Conservation (phyloP, 129 eudicot genomes). For the Arctium lappa region DNA sequence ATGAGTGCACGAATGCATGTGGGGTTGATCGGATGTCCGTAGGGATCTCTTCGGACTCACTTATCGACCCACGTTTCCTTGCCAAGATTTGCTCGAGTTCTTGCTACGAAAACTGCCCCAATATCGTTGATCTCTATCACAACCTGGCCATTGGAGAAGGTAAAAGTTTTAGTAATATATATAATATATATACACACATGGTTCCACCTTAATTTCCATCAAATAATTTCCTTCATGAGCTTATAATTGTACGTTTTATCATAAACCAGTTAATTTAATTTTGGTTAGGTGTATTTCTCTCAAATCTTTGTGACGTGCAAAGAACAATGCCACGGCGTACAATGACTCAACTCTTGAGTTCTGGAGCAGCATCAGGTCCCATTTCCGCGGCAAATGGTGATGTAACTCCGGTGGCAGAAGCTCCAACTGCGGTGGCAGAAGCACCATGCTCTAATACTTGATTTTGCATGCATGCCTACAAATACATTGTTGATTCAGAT, state of each 20-base stretch:
- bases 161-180: background rate
- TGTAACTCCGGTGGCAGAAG: background rate
- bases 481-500: background rate
- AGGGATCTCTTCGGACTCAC: constrained; percentile 66
- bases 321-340: constrained; percentile 35
- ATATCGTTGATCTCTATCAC: constrained; percentile 58
- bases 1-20: constrained; percentile 49
- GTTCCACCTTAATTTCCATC: background rate
- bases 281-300: constrained; percentile 35
- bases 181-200: too few relatives aligned
- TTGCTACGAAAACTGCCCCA: constrained; percentile 57
- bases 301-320: constrained; percentile 37
- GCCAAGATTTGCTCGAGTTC: constrained; percentile 45
- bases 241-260: background rate
- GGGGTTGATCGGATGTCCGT: constrained; percentile 50
- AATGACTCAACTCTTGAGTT: constrained; percentile 31
- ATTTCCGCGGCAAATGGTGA: constrained; percentile 5
- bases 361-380: constrained; percentile 33
- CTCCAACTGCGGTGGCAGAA: constrained; percentile 2
- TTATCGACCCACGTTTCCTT: constrained; percentile 39
- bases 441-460: constrained; percentile 14
- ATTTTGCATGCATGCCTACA: constrained; percentile 8
- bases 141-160: constrained; percentile 67
- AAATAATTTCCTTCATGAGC: too few relatives aligned
- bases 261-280: background rate